Base-by-base conservation (phyloP, 2,329 filamentous ascomycete genomes). In the Endothia cerciana region DNA sequence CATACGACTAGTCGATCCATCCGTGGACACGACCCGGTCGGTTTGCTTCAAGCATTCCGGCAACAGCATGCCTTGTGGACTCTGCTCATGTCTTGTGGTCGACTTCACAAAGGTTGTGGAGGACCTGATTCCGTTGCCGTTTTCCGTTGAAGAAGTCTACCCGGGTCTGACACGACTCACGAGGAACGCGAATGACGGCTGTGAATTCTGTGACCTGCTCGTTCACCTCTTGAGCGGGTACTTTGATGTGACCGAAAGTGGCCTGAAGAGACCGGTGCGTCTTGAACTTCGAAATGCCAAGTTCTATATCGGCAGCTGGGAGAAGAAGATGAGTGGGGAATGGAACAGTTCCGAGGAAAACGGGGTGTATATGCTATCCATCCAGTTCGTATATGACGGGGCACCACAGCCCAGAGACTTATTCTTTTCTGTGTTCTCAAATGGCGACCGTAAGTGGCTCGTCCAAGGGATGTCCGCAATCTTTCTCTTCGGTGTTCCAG, bases 251-350 rank as follows among this genome's bases (percentile, higher is more conserved):
- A 43, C 41, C 41, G 41, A 43, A 19, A 2, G 19, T 1, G 10
- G 10, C 8, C 7, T 51, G 67, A 0, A 63, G 56, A 2, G 28
- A 65, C 4, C 49, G n/a, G 5, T 69, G 66, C 33, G 1, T 69
- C 3, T 70, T 66, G 66, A 61, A 60, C 41, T 43, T 15, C 41
- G 41, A 7, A 43, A 43, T 3, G 4, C 41, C 8, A 43, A 11
- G 2, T 43, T 43, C 41, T n/a, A 43, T 15, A 2, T 43, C 13
- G 41, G 19, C 11, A 43, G 13, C 41, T 43, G 13, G 41, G 41
- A 2, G 41, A 43, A 19, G 41, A 19, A 43, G 6, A 43, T 43
- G 41, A 19, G 41, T 15, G 15, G 1, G 41, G 41, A 43, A 4
- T 43, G 15, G 41, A 17, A 15, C 41, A 17, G 4, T 11, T 15